Percentiles rank a stretch among this genome's conserved stretches.
Conservation (phyloP, 2,329 filamentous ascomycete genomes). For the Sarocladiaceae sp. region DNA sequence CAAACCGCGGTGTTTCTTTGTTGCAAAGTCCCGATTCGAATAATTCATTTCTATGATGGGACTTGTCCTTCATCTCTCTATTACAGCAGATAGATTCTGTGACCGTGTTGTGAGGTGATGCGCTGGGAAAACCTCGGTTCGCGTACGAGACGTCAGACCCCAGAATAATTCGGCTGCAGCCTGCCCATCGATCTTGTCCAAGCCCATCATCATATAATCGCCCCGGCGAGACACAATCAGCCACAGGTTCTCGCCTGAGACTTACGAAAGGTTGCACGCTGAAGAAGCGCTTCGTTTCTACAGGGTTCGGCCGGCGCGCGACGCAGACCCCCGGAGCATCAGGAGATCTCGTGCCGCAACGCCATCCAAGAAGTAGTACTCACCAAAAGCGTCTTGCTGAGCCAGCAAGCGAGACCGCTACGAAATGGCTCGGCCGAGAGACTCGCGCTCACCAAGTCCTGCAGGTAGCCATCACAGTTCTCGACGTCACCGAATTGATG, state of each 20-base stretch:
- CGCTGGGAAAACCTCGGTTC: conserved; percentile 5
- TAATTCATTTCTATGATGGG: too few relatives aligned
- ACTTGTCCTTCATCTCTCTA: too few relatives aligned
- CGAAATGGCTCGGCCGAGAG: conserved; percentile 59
- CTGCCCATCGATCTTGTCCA: not conserved
- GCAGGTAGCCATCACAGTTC: conserved; percentile 76
- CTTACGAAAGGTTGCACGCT: too few relatives aligned
- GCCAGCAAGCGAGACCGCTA: conserved; percentile 30
- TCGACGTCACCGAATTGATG: conserved; percentile 60
- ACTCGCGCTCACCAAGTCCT: conserved; percentile 86
- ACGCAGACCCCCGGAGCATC: not conserved
- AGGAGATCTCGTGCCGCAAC: not conserved
- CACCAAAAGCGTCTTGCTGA: conserved; percentile 34
- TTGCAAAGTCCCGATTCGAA: too few relatives aligned
- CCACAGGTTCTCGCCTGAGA: too few relatives aligned
- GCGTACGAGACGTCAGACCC: conserved; percentile 1
- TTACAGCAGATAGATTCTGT: not conserved
- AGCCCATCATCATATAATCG: not conserved
- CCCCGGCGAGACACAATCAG: too few relatives aligned
- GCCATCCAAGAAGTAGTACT: conserved; percentile 28
- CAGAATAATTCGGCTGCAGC: not conserved
- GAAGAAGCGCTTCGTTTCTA: too few relatives aligned
- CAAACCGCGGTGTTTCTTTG: too few relatives aligned
- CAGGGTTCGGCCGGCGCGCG: not conserved
- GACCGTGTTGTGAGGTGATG: not conserved